Base-by-base conservation (phyloP, 2,329 filamentous ascomycete genomes). In the Dactylonectria estremocensis region DNA sequence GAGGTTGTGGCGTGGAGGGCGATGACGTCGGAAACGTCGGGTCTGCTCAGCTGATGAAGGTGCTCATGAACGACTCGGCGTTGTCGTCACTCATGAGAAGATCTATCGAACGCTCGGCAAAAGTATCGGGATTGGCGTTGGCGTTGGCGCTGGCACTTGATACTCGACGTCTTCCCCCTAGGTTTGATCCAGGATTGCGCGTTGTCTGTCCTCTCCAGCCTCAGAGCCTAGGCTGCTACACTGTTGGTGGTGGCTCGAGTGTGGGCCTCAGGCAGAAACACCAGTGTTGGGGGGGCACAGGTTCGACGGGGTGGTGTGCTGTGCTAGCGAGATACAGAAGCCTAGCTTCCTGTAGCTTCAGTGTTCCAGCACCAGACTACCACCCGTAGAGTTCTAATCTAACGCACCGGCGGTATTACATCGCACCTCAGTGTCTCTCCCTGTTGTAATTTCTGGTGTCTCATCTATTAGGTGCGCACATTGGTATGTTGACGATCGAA, bases 161-260 rank as follows among this genome's bases (percentile, higher is more conserved):
- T 59, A 59, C 59, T 52, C 55, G 57, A 22, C 65, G 64, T 54
- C 52, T 68, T 66, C 58, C 66, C 40, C 72, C 71, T 75, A 28
- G 24, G 4, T 4, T 74, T 67, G 69, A 69, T 40, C 49, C 40
- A 18, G 58, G 70, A 64, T 64, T 64, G 64, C 64, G 60, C 59
- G 63, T 66, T 74, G 74, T 71, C 69, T 72, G 70, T 71, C 74
- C 74, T 76, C 71, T 68, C 46, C 66, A 76, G 72, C 72, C 69
- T 76, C 70, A 69, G 63, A 61, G 65, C 63, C 66, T 62, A 40
- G 28, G 45, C 66, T 62, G 66, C 66, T 63, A 53, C 43, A 49
- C 7, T 28, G 24, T 37, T 45, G 37, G 9, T n/a, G 45, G 24
- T 20, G 14, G 3, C 7, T 31, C 6, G 13, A 9, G 14, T 46